Evolutionary conservation across 2,329 filamentous ascomycete species (phyloP), one percentile per base, ranked within the genome.

Genomic region (Nigrospora oryzae): DNA sequence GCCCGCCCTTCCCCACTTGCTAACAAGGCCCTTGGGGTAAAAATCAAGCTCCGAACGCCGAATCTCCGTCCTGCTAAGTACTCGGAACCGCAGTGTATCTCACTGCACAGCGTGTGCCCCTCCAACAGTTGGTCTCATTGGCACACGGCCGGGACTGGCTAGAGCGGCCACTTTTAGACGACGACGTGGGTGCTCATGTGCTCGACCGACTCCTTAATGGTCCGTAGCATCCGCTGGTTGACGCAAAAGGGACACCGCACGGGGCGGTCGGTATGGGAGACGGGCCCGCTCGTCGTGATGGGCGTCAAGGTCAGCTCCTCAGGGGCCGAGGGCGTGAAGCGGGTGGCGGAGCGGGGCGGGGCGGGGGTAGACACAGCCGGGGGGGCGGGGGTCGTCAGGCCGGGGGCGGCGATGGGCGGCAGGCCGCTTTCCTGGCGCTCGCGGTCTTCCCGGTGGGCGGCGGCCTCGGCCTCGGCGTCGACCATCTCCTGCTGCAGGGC

Each of bases 131-230:
- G 5, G 23, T 28, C 5, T 28, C 10, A 28, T 10, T 6, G 23
- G 23, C 23, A 28, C 23, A 7, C 23, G 23, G 23, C 5, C 23
- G 23, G 23, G 23, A 28, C 5, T 7, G 23, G 23, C 7, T 2
- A 28, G 23, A 2, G 7, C 5, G 5, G 23, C 5, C 14, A 30
- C 15, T 19, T 15, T 56, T 58, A 75, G 15, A 81, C 74, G 13
- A 80, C 70, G 5, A 81, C 77, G 48, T 81, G 77, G 2, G 75
- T 79, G 11, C 76, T 77, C 68, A 81, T 66, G 54, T 81, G 77
- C 57, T 81, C 77, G 3, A 81, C 76, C 5, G 77, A 75, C 56
- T 81, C 77, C 59, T 77, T 80, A 38, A 81, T 76, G 1, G 69
- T 75, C 15, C 76, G 66, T 42, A 81, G 65, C 75, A 81, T 78